These are phyloP conservation scores for Solanum rostratum DNA, from an alignment of 257 asterid species.

Conservation along the genomic window DNA sequence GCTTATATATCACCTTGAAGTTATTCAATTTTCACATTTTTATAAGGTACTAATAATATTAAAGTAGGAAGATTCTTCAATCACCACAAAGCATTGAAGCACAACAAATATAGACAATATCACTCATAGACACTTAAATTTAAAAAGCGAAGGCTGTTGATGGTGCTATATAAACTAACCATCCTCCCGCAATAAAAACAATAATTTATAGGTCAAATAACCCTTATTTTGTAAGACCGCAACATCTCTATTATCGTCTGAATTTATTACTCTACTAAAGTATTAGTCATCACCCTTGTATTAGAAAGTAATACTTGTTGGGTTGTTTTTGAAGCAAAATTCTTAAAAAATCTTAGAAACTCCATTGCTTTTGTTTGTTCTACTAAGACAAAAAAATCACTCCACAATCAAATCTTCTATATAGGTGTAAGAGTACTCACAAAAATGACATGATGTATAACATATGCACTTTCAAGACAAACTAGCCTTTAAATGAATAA, in stretches of 20 bases:
- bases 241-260: slow-evolving; percentile 83
- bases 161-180: background rate
- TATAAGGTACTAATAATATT: background rate
- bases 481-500: background rate
- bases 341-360: too few species aligned
- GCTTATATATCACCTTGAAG: background rate
- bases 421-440: background rate
- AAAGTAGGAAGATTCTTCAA: background rate
- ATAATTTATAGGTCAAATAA: slow-evolving; percentile 28
- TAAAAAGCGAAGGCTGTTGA: background rate
- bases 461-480: background rate
- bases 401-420: background rate
- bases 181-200: background rate
- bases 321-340: slow-evolving; percentile 58
- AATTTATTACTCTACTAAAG: slow-evolving; percentile 68
- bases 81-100: background rate
- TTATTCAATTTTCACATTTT: background rate
- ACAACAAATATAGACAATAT: background rate
- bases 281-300: slow-evolving; percentile 72
- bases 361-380: background rate
- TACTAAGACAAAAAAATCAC: slow-evolving; percentile 36
- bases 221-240: slow-evolving; percentile 73
- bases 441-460: background rate
- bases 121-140: background rate
- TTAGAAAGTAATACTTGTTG: slow-evolving; percentile 56